A percentile compares a stretch with the other conserved stretches of the same genome.
phyloP scores from a whole-genome alignment of 2,329 filamentous ascomycete genomes.

The Cladosporium oxysporum region DNA sequence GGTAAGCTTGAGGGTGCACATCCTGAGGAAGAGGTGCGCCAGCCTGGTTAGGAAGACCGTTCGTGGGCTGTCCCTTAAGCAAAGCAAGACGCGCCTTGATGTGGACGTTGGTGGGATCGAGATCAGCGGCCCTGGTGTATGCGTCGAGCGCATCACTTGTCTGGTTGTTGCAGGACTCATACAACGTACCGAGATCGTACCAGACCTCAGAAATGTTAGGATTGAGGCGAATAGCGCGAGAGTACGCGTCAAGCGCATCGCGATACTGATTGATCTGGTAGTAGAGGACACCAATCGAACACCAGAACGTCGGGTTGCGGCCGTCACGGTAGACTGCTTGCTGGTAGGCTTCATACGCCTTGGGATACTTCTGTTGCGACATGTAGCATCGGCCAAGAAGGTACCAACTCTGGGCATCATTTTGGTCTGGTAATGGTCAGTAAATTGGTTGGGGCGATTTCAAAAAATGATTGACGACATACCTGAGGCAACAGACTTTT shows the following conservation, averaged over 20 bases:
- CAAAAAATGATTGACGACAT: constrained; percentile 41
- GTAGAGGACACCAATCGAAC: constrained; percentile 96
- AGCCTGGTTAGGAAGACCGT: constrained; percentile 69
- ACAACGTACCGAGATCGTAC: constrained; percentile 97
- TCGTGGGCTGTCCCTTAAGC: constrained; percentile 72
- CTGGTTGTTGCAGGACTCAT: constrained; percentile 99
- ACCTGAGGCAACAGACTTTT: constrained; percentile 94
- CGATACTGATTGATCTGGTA: constrained; percentile 99
- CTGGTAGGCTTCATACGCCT: constrained; percentile 97
- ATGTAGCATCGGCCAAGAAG: constrained; percentile 97
- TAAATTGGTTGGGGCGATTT: neutral
- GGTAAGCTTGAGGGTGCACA: constrained; percentile 92
- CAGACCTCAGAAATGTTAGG: constrained; percentile 98
- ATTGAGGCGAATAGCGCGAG: constrained; percentile 91
- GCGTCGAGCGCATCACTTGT: constrained; percentile 94
- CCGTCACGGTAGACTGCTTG: constrained; percentile 98
- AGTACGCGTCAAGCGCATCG: constrained; percentile 96
- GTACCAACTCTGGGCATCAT: constrained; percentile 98
- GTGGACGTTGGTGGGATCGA: constrained; percentile 89
- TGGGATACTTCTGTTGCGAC: constrained; percentile 98
- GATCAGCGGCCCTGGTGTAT: constrained; percentile 89
- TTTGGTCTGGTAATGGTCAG: constrained; percentile 67
- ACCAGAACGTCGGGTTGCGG: constrained; percentile 98
- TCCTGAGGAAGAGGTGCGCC: constrained; percentile 89
- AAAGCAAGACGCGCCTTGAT: constrained; percentile 94